These are phyloP conservation scores for Malus hybrid DNA, from an alignment of 331 rosid genomes.

Conservation along the genomic window DNA sequence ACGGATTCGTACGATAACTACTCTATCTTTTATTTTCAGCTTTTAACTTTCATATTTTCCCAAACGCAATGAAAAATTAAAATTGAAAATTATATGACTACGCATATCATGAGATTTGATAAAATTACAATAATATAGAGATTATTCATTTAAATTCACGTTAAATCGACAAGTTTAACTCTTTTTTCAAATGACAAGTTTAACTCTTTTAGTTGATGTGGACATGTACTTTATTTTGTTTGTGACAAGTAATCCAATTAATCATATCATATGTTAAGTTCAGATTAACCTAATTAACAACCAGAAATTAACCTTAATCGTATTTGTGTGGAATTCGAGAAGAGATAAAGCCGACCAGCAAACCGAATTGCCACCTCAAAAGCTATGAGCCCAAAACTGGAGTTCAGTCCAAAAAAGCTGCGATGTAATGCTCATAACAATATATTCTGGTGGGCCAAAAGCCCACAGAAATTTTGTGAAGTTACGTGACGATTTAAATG, in stretches of 20 bases:
- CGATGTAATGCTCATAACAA: too few relatives aligned
- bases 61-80: too few relatives aligned
- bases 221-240: not conserved
- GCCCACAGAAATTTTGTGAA: not conserved
- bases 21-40: too few relatives aligned
- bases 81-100: too few relatives aligned
- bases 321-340: not conserved
- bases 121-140: too few relatives aligned
- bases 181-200: too few relatives aligned
- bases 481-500: not conserved
- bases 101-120: too few relatives aligned
- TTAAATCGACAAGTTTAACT: too few relatives aligned
- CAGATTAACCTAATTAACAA: too few relatives aligned
- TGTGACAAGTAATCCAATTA: not conserved
- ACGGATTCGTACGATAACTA: fast-evolving
- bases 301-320: not conserved
- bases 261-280: too few relatives aligned
- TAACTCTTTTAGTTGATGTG: not conserved
- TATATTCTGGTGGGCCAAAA: not conserved
- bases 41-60: too few relatives aligned
- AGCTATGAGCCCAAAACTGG: not conserved
- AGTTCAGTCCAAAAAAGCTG: not conserved
- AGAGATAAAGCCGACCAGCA: not conserved
- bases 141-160: too few relatives aligned
- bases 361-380: not conserved